Evolutionary conservation across 148 eudicot genomes (phyloP).

Genomic region (Linanthus parryae): DNA sequence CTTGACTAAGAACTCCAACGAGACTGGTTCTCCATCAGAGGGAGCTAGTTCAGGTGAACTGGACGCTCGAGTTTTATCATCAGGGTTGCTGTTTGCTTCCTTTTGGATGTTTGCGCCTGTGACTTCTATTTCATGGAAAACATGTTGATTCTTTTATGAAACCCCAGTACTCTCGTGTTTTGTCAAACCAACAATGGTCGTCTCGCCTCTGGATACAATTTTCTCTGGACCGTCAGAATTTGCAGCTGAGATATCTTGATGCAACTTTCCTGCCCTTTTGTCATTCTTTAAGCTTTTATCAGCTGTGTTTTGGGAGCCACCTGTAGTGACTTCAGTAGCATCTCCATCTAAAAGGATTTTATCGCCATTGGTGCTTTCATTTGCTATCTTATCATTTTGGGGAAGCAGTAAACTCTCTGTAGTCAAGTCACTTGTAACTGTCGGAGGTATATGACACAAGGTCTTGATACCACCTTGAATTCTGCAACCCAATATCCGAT

Average conservation of each 20-base stretch:
- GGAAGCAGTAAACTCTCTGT: slow-evolving; percentile 19
- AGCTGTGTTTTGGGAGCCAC: slow-evolving; percentile 14
- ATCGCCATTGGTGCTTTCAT: slow-evolving; percentile 25
- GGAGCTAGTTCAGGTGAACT: too few relatives aligned
- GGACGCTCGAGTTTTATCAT: too few relatives aligned
- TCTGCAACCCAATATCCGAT: slow-evolving; percentile 89
- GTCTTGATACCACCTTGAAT: slow-evolving; percentile 32
- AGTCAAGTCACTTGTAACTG: too few relatives aligned
- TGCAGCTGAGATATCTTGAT: slow-evolving; percentile 18
- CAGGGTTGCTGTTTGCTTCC: too few relatives aligned
- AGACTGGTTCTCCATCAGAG: too few relatives aligned
- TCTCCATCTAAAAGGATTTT: slow-evolving; percentile 16
- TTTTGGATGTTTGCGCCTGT: too few relatives aligned
- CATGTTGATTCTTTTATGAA: slow-evolving; percentile 15
- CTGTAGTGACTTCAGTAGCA: slow-evolving; percentile 23
- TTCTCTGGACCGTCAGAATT: slow-evolving; percentile 17
- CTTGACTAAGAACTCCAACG: slow-evolving; percentile 75
- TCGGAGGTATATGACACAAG: slow-evolving; percentile 17
- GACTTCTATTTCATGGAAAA: too few relatives aligned
- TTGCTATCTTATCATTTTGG: slow-evolving; percentile 28
- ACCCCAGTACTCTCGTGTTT: slow-evolving; percentile 3
- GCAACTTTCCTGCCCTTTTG: slow-evolving; percentile 26
- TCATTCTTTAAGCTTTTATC: slow-evolving; percentile 13
- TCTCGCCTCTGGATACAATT: too few relatives aligned
- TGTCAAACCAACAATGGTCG: too few relatives aligned